These are phyloP conservation scores for Phialocephala sp. DNA, from an alignment of 2,329 filamentous ascomycete genomes.

Conservation along the genomic window DNA sequence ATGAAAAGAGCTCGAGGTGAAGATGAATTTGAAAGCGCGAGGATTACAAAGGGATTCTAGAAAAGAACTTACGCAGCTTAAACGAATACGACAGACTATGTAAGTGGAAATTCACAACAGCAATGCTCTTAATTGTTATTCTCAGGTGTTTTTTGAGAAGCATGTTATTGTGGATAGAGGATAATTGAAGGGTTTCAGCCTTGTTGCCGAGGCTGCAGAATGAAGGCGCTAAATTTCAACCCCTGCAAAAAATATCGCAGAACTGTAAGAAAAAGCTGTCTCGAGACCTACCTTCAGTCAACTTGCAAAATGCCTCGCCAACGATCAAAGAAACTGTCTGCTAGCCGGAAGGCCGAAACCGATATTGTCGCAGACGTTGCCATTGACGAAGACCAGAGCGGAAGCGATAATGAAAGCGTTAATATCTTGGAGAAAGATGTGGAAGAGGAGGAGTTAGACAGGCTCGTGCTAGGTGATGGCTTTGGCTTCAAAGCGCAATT, in stretches of 20 bases:
- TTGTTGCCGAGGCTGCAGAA: conserved; percentile 8
- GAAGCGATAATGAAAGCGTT: conserved; percentile 39
- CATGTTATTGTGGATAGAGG: too few species aligned
- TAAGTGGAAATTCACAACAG: too few species aligned
- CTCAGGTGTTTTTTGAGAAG: too few species aligned
- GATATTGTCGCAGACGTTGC: conserved; percentile 11
- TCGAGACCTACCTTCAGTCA: not conserved
- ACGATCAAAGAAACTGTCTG: conserved; percentile 38
- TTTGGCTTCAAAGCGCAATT: conserved; percentile 80
- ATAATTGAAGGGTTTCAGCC: not conserved
- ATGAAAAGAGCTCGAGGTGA: too few species aligned
- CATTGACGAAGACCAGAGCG: conserved; percentile 25
- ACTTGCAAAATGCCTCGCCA: conserved; percentile 39
- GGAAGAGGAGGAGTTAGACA: conserved; percentile 84
- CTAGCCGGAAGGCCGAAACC: conserved; percentile 28
- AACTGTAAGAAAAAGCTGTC: conserved; percentile 17
- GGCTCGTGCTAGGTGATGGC: conserved; percentile 85
- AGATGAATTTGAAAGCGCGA: too few species aligned
- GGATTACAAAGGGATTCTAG: too few species aligned
- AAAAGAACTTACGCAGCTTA: too few species aligned
- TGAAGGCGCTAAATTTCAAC: conserved; percentile 18
- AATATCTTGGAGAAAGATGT: conserved; percentile 71
- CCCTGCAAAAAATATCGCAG: conserved; percentile 26
- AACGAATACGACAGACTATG: too few species aligned
- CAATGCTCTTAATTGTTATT: too few species aligned